A percentile compares a stretch with the other conserved stretches of the same genome.
Evolutionary conservation across 2,329 filamentous ascomycete species (phyloP).

Genomic region (Beauveria sp.): DNA sequence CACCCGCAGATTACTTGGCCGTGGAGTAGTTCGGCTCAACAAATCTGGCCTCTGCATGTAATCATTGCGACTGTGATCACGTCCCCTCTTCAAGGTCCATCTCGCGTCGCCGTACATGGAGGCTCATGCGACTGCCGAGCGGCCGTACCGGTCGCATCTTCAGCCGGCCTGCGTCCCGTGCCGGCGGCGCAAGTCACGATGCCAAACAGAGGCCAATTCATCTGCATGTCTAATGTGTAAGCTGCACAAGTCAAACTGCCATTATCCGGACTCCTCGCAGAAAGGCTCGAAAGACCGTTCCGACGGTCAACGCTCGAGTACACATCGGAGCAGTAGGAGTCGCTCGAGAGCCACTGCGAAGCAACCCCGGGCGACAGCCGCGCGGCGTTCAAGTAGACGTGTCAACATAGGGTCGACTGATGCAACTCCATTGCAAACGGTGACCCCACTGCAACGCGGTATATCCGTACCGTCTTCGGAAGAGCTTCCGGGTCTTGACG

Average conservation of each 20-base stretch:
- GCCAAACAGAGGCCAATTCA: constrained; percentile 46
- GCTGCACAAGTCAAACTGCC: constrained; percentile 49
- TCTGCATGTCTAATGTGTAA: constrained; percentile 49
- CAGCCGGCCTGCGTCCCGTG: constrained; percentile 53
- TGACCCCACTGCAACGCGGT: too few relatives aligned
- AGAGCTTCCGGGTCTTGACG: constrained; percentile 14
- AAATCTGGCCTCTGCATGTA: too few relatives aligned
- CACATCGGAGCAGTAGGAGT: background rate
- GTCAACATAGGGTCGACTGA: background rate
- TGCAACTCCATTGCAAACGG: background rate
- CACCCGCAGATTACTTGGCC: too few relatives aligned
- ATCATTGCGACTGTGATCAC: too few relatives aligned
- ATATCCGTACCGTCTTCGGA: background rate
- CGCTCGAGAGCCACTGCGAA: background rate
- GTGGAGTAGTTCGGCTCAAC: too few relatives aligned
- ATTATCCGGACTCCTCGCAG: constrained; percentile 33
- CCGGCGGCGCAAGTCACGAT: constrained; percentile 53
- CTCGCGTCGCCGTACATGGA: background rate
- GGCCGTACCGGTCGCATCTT: constrained; percentile 55
- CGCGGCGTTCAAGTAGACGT: background rate
- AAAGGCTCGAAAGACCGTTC: too few relatives aligned
- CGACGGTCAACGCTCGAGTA: background rate
- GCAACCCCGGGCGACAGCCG: too few relatives aligned
- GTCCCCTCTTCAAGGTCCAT: too few relatives aligned
- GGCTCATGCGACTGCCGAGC: constrained; percentile 1